phyloP scores from a whole-genome alignment of 305 asterid genomes.

The Fraxinus sp. region DNA sequence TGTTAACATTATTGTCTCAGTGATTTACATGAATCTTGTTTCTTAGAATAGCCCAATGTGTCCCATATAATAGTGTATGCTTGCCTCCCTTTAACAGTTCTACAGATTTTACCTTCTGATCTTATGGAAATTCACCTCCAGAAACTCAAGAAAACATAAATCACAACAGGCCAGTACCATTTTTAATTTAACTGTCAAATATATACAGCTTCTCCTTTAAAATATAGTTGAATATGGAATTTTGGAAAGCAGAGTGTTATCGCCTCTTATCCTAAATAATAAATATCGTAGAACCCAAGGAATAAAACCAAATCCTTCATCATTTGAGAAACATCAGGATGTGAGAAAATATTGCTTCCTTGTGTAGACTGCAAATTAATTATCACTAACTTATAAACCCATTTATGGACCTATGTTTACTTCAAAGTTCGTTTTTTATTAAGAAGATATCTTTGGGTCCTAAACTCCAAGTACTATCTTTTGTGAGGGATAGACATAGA shows the following conservation, averaged over 20 bases:
- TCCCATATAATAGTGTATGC: neutral
- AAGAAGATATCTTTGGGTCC: neutral
- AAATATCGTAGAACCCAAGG: neutral
- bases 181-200: neutral
- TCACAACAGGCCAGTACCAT: neutral
- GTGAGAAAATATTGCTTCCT: neutral
- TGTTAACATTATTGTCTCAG: neutral
- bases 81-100: neutral
- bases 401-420: neutral
- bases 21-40: neutral
- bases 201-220: neutral
- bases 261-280: neutral
- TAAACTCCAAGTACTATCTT: neutral
- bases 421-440: neutral
- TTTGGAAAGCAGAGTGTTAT: neutral
- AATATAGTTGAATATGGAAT: neutral
- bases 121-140: neutral
- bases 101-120: neutral
- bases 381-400: neutral
- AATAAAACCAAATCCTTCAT: neutral
- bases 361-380: neutral
- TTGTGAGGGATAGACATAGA: neutral
- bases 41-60: neutral
- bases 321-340: neutral
- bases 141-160: neutral